phyloP scores from a whole-genome alignment of 257 asterid genomes.

The Salvia miltiorrhiza region DNA sequence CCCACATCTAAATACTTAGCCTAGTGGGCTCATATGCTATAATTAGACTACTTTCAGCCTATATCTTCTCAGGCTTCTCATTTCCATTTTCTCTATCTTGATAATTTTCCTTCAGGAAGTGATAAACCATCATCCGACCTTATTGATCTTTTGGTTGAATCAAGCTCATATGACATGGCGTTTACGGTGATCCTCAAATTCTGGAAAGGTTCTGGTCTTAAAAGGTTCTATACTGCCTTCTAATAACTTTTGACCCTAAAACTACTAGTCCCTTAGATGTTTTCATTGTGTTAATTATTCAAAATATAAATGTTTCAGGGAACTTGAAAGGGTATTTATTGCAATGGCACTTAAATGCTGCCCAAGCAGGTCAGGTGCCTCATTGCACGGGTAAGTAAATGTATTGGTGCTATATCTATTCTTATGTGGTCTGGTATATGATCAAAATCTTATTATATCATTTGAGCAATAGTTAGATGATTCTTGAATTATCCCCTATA shows the following conservation, averaged over 20 bases:
- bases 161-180: conserved; percentile 86
- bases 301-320: conserved; percentile 46
- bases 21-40: conserved; percentile 2
- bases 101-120: conserved; percentile 44
- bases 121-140: conserved; percentile 61
- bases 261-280: conserved; percentile 14
- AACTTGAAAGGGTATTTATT: conserved; percentile 76
- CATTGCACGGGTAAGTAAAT: conserved; percentile 46
- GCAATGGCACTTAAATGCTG: conserved; percentile 87
- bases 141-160: conserved; percentile 85
- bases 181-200: conserved; percentile 79
- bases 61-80: not conserved
- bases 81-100: conserved; percentile 9
- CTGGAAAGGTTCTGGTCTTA: conserved; percentile 82
- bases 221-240: conserved; percentile 49
- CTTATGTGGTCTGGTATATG: conserved; percentile 3
- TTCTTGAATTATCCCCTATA: conserved; percentile 4
- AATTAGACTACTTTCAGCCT: not conserved
- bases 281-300: conserved; percentile 12
- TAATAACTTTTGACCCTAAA: conserved; percentile 16
- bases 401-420: not conserved
- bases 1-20: not conserved
- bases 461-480: not conserved
- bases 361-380: conserved; percentile 41
- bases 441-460: not conserved